Base-by-base conservation (phyloP, 2,329 filamentous ascomycete genomes). In the Penicillium psychrosexuale region DNA sequence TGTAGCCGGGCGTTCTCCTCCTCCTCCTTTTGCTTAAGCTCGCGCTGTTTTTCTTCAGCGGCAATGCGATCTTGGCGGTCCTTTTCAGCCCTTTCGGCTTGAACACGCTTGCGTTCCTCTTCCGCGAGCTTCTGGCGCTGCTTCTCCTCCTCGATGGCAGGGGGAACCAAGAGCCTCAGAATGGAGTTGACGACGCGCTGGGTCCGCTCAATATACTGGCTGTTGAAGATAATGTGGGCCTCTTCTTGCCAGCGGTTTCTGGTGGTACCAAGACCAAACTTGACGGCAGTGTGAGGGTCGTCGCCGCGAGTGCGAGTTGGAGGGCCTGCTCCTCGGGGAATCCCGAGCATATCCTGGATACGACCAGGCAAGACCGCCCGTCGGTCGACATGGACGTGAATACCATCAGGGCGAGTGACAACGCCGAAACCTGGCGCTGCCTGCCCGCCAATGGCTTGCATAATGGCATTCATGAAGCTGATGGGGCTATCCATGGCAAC, bases 191-290 rank as follows among this genome's bases (percentile, higher is more conserved):
- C 75, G 15, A 96, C 79, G 50, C 84, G 83, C 57, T 83, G 79
- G 2, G 86, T 82, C 68, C 89, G 89, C 46, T 96, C 91, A 3
- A 83, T 69, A 49, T 87, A 82, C 46, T 76, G 80, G 22, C 79
- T 75, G 27, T 89, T 89, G 72, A 94, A 97, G 0, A 97, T 81
- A 71, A 99, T 86, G 60, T 88, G 86, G 8, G 91, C 87, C 72
- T 97, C 95, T 68, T 97, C 91, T 68, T 89, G 84, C 87, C 95
- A 99, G 58, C 94, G 87, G 50, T 82, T 81, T 52, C 82, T 78
- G 1, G 94, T 97, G 8, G 84, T 80, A 36, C 85, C 83, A 8
- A 90, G 80, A 19, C 81, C 77, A 70, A 97, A 97, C 3, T 85
- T 78, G 27, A 92, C 86, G 12, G 90, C 88, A 63, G 89, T 87